Base-by-base conservation (phyloP, 495 filamentous ascomycete species). In the Hypoxylon intermedium region DNA sequence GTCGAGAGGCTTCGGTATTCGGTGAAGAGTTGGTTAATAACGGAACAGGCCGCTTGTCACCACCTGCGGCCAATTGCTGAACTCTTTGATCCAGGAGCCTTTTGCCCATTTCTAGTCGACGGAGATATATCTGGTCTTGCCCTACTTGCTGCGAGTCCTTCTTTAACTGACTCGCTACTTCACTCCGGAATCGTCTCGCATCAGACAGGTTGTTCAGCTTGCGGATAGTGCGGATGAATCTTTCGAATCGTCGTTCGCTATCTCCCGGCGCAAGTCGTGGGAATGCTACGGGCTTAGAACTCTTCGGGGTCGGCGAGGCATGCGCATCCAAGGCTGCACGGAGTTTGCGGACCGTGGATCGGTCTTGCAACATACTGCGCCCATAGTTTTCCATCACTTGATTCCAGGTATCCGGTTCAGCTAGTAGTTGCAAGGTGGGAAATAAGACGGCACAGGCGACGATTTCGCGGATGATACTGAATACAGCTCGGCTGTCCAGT, bases 331-430 rank as follows among this genome's bases (percentile, higher is more conserved):
- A 79, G 9, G 95, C 94, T 18, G 93, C 93, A 42, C 94, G 89
- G 30, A 99, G 83, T 70, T 93, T 96, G 51, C 91, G 88, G 21
- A 99, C 94, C 0, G 91, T 96, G 47, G 96, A 98, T 11, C 94
- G 89, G 69, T 99, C 95, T 67, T 97, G 93, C 31, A 99, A 79
- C 77, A 96, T 87, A 21, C 87, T 88, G 34, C 88, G 85, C 12
- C 93, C 93, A 73, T 87, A 93, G 41, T 87, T 90, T 72, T 96
- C 92, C 81, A 98, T 89, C 60, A 95, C 66, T 67, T 96, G 92
- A 70, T 98, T 98, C 94, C 94, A 97, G 1, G 89, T 93, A 78
- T 99, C 95, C 7, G 95, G 93, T 58, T 98, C 94, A 13, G 90
- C 79, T 23, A 94, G 68, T 66, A 90, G 77, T 60, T 85, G 82